Evolutionary conservation across 2,329 filamentous ascomycete species (phyloP).

Genomic region (Pochonia chlamydosporia): DNA sequence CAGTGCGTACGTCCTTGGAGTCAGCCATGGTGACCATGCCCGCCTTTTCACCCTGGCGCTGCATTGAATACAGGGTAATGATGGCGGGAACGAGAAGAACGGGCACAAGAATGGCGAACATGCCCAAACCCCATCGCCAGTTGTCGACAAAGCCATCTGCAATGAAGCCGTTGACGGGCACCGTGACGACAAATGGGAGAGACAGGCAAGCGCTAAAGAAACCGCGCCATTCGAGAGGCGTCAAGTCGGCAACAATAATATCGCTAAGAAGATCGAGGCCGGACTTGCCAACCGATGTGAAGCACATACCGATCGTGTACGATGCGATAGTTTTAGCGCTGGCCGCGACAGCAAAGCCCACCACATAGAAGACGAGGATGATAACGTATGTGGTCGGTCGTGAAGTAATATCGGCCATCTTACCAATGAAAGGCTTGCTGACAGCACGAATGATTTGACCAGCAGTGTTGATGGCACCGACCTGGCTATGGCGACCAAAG

Average conservation of each 20-base stretch:
- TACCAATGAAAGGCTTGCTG: constrained; percentile 32
- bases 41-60: constrained; percentile 48
- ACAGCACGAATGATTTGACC: constrained; percentile 31
- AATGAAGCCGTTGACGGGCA: constrained; percentile 36
- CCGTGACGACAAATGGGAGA: constrained; percentile 29
- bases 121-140: constrained; percentile 60
- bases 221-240: constrained; percentile 29
- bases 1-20: neutral
- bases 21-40: constrained; percentile 38
- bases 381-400: constrained; percentile 33
- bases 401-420: constrained; percentile 31
- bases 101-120: constrained; percentile 56
- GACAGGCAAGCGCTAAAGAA: constrained; percentile 20
- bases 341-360: constrained; percentile 26
- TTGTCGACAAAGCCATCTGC: constrained; percentile 30
- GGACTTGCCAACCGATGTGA: constrained; percentile 30
- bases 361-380: constrained; percentile 30
- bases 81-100: constrained; percentile 51
- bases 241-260: constrained; percentile 24
- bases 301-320: constrained; percentile 29
- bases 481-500: constrained; percentile 16
- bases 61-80: constrained; percentile 49
- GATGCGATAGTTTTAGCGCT: constrained; percentile 23
- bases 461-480: constrained; percentile 24
- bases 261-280: constrained; percentile 26